Evolutionary conservation across 1,284 basidiomycete genomes (phyloP).

Genomic region (Apiotrichum brassicae): DNA sequence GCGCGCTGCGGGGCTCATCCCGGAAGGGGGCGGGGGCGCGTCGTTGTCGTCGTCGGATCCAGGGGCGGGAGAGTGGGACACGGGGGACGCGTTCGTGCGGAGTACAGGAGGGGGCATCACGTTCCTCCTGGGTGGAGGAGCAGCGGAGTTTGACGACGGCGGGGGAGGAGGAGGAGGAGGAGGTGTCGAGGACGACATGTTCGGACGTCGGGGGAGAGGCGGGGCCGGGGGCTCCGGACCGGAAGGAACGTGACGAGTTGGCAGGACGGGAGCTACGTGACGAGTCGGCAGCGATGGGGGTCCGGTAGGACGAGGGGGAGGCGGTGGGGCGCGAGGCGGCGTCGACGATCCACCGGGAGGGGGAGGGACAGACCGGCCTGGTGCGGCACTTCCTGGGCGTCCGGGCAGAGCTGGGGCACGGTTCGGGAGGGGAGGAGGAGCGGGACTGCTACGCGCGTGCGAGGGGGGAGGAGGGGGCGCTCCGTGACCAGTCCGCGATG

Average conservation of each 20-base stretch:
- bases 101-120: background rate
- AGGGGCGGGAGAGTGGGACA: constrained; percentile 1
- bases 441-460: constrained; percentile 16
- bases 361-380: constrained; percentile 7
- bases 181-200: constrained; percentile 51
- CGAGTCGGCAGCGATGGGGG: constrained; percentile 36
- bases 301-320: constrained; percentile 37
- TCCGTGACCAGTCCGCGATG: background rate
- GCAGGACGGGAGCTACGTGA: constrained; percentile 20
- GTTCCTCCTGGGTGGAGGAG: background rate
- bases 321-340: constrained; percentile 39
- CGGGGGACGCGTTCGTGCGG: background rate
- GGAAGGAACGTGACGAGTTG: constrained; percentile 23
- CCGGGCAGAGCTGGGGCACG: constrained; percentile 62
- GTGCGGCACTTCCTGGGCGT: constrained; percentile 37
- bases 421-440: constrained; percentile 45
- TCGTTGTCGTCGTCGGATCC: constrained; percentile 23
- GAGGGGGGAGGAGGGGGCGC: constrained; percentile 18
- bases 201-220: constrained; percentile 19
- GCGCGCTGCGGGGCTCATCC: constrained; percentile 32
- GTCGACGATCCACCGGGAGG: constrained; percentile 13
- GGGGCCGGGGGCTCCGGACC: constrained; percentile 20
- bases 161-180: constrained; percentile 23
- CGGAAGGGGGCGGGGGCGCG: constrained; percentile 30
- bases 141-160: constrained; percentile 28